Conservation (phyloP, 495 filamentous ascomycete genomes). For the Penicillium soppii region DNA sequence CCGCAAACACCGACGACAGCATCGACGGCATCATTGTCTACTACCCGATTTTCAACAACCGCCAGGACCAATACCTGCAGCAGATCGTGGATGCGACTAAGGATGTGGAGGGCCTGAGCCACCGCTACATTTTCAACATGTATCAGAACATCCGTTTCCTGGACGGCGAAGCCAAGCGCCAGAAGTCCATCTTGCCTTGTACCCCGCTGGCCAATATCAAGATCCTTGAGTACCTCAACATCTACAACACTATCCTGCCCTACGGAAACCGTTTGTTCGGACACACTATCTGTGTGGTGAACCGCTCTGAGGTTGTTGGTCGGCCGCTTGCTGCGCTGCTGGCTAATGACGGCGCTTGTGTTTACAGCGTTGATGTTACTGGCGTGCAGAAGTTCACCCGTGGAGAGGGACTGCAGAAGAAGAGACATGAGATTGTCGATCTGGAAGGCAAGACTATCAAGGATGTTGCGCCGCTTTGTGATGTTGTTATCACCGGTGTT, state of each 20-base stretch:
- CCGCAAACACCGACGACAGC: slow-evolving; percentile 71
- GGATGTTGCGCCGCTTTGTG: slow-evolving; percentile 79
- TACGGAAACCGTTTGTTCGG: slow-evolving; percentile 93
- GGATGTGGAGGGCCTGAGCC: slow-evolving; percentile 93
- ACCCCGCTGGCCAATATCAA: slow-evolving; percentile 95
- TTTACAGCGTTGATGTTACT: slow-evolving; percentile 91
- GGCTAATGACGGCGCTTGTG: slow-evolving; percentile 92
- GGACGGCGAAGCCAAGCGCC: slow-evolving; percentile 67
- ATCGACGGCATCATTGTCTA: slow-evolving; percentile 97
- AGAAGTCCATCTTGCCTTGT: slow-evolving; percentile 92
- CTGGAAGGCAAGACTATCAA: slow-evolving; percentile 71
- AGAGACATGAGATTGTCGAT: slow-evolving; percentile 79
- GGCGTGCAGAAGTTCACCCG: slow-evolving; percentile 91
- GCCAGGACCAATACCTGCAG: slow-evolving; percentile 90
- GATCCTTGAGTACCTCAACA: slow-evolving; percentile 88
- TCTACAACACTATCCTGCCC: slow-evolving; percentile 95
- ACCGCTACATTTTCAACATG: slow-evolving; percentile 97
- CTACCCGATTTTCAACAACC: slow-evolving; percentile 91
- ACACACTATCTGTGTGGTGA: slow-evolving; percentile 90
- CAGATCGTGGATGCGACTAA: slow-evolving; percentile 87
- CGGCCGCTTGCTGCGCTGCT: slow-evolving; percentile 90
- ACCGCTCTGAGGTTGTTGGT: slow-evolving; percentile 92
- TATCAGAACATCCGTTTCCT: slow-evolving; percentile 97
- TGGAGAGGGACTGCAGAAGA: slow-evolving; percentile 77
- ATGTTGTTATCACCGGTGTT: slow-evolving; percentile 95